Evolutionary conservation across 2,329 filamentous ascomycete species (phyloP).

Genomic region (Bertia moriformis): DNA sequence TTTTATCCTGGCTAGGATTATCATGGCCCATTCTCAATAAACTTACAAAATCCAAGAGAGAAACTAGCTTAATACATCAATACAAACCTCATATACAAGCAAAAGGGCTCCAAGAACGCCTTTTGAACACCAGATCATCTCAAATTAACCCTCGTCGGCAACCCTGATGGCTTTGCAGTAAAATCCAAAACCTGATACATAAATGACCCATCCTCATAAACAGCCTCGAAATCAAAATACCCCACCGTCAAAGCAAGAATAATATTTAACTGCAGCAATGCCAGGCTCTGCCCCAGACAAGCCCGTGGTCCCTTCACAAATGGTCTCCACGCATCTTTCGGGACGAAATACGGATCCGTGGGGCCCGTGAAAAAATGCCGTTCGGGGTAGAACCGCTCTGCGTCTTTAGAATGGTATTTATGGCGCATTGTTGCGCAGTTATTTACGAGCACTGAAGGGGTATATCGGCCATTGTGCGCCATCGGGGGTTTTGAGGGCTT

Average conservation of each 20-base stretch:
- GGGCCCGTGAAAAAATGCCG: neutral
- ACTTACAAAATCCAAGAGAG: too few relatives aligned
- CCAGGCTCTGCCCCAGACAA: conserved; percentile 20
- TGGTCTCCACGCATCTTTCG: conserved; percentile 13
- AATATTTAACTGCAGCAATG: conserved; percentile 16
- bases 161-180: neutral
- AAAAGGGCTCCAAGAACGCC: too few relatives aligned
- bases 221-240: conserved; percentile 9
- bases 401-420: conserved; percentile 6
- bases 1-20: too few relatives aligned
- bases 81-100: too few relatives aligned
- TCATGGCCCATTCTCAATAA: too few relatives aligned
- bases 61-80: too few relatives aligned
- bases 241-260: conserved; percentile 9
- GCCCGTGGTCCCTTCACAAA: conserved; percentile 21
- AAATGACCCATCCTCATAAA: neutral
- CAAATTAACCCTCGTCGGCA: neutral
- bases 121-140: too few relatives aligned
- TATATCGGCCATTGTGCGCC: conserved; percentile 6
- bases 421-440: conserved; percentile 7
- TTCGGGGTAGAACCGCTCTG: neutral
- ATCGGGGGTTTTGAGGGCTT: conserved; percentile 1
- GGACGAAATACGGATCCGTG: neutral
- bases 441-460: conserved; percentile 7
- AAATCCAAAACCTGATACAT: neutral